Conservation (phyloP, 345 rosid genomes). For the Lepidium sativum region DNA sequence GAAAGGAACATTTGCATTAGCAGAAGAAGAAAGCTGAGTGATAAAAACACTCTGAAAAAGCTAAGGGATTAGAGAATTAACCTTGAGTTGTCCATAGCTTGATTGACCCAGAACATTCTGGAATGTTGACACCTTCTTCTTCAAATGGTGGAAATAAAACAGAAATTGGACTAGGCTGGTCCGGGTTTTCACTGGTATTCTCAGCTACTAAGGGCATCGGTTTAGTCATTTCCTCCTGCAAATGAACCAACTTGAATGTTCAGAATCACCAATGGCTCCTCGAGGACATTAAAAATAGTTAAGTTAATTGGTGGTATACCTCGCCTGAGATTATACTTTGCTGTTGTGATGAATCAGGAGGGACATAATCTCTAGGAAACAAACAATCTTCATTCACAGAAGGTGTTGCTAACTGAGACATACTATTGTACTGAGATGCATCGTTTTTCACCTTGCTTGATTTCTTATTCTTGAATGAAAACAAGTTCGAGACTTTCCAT, state of each 20-base stretch:
- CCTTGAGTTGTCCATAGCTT: conserved; percentile 37
- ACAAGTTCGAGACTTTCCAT: conserved; percentile 73
- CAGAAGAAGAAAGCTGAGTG: conserved; percentile 29
- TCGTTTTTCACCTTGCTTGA: conserved; percentile 47
- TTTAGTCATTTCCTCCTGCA: conserved; percentile 47
- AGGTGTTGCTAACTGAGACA: conserved; percentile 8
- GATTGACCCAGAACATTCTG: conserved; percentile 34
- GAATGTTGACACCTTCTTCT: conserved; percentile 45
- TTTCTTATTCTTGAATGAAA: conserved; percentile 69
- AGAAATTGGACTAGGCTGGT: conserved; percentile 89
- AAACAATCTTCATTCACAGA: conserved; percentile 12
- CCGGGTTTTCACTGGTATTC: conserved; percentile 54
- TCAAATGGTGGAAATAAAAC: conserved; percentile 75
- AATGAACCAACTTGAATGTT: conserved; percentile 15
- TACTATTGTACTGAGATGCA: conserved; percentile 27
- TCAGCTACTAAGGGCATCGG: conserved; percentile 34
- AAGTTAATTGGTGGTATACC: conserved; percentile 35
- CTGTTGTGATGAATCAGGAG: conserved; percentile 22
- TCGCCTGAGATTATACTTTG: conserved; percentile 34
- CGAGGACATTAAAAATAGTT: background rate
- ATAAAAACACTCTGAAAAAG: conserved; percentile 3
- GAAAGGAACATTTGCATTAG: conserved; percentile 46
- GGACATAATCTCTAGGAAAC: conserved; percentile 19
- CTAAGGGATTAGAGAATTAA: conserved; percentile 17
- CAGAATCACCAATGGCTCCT: background rate